Conservation (phyloP, 192 early-diverging fungal species). For the Backusella westeae region DNA sequence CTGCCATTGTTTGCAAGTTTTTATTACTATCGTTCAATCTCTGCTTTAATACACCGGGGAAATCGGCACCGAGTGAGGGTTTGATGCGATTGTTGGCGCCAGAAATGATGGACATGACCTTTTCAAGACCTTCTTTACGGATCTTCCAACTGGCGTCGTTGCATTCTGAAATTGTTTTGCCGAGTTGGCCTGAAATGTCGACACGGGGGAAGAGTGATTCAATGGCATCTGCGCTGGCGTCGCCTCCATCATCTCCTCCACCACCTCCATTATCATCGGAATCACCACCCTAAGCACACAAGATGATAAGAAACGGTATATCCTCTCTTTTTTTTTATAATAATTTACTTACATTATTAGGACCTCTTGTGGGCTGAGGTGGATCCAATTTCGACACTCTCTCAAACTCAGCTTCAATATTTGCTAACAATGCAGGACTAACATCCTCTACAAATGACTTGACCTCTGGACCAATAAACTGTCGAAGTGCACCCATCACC, state of each 20-base stretch:
- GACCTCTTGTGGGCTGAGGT: slow-evolving; percentile 57
- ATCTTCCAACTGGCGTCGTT: slow-evolving; percentile 89
- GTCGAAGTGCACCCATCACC: slow-evolving; percentile 78
- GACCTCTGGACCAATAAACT: slow-evolving; percentile 85
- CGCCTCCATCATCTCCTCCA: slow-evolving; percentile 4
- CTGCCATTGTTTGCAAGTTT: slow-evolving; percentile 75
- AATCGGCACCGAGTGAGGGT: slow-evolving; percentile 73
- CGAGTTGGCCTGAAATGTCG: slow-evolving; percentile 70
- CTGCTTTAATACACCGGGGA: slow-evolving; percentile 76
- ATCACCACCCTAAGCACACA: not conserved
- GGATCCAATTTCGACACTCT: slow-evolving; percentile 74
- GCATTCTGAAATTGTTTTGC: slow-evolving; percentile 57
- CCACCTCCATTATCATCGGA: not conserved
- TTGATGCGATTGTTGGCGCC: slow-evolving; percentile 79
- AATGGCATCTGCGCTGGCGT: slow-evolving; percentile 51
- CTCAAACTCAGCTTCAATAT: slow-evolving; percentile 92
- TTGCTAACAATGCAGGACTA: slow-evolving; percentile 73
- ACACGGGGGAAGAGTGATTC: slow-evolving; percentile 89
- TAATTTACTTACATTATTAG: slow-evolving; percentile 16
- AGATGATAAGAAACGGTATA: not conserved
- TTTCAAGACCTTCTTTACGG: slow-evolving; percentile 89
- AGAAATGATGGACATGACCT: slow-evolving; percentile 72
- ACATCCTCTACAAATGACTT: slow-evolving; percentile 85
- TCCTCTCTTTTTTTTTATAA: not conserved
- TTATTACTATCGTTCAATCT: slow-evolving; percentile 91